Conservation (phyloP, 176 grass and related monocot genomes). For the Aegilops bicornis region DNA sequence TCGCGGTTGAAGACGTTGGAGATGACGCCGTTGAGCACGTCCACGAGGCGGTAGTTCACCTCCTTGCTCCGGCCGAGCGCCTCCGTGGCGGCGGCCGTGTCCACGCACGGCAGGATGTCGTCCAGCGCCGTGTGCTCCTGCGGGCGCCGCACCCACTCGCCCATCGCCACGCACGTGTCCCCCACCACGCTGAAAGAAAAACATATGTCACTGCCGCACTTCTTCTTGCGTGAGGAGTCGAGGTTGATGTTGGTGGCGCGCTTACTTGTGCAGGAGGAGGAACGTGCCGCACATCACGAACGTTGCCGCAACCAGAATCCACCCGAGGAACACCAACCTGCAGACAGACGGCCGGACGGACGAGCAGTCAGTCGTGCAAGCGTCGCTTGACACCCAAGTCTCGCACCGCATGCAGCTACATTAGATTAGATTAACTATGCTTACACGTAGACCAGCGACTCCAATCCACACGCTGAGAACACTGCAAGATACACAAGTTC, state of each 20-base stretch:
- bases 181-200: slow-evolving; percentile 42
- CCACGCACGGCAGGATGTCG: slow-evolving; percentile 65
- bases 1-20: slow-evolving; percentile 38
- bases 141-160: slow-evolving; percentile 58
- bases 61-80: slow-evolving; percentile 57
- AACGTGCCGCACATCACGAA: slow-evolving; percentile 62
- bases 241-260: background rate
- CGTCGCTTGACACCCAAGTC: background rate
- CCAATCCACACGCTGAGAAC: slow-evolving; percentile 61
- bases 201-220: no score
- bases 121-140: slow-evolving; percentile 56
- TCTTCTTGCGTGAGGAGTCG: no score
- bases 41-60: slow-evolving; percentile 52
- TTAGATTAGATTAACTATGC: background rate
- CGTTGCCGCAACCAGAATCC: slow-evolving; percentile 68
- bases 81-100: slow-evolving; percentile 37
- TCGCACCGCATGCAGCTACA: background rate
- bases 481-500: slow-evolving; percentile 31
- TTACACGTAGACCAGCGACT: slow-evolving; percentile 70
- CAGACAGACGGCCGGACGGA: background rate
- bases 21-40: slow-evolving; percentile 49
- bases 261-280: slow-evolving; percentile 84
- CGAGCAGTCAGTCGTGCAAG: background rate
- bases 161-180: slow-evolving; percentile 64
- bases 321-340: slow-evolving; percentile 65